Base-by-base conservation (phyloP, 1,139 yeast species). In the Lodderomyces parapsilosis region DNA sequence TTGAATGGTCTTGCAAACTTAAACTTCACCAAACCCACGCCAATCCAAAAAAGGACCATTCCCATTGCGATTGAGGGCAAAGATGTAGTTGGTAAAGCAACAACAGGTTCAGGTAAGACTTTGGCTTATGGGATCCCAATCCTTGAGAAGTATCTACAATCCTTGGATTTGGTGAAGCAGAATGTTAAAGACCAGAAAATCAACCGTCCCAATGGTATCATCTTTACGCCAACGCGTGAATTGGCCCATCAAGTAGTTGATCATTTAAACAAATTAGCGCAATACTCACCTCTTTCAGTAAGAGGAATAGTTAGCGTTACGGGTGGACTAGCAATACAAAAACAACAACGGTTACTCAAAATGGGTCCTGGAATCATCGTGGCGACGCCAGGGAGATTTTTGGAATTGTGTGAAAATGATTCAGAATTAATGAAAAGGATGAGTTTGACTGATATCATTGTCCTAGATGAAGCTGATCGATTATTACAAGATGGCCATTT, bases 91-190 rank as follows among this genome's bases (percentile, higher is more conserved):
- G 99, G 99, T 45, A 94, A 93, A 58, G 99, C 99, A 9, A 85
- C 95, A 7, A 94, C 99, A 1, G 99, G 99, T 60, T 89, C 96
- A 0, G 99, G 99, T 73, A 93, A 93, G 59, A 93, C 99, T 0
- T 71, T 91, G 45, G 99, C 99, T 0, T 93, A 89, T 60, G 97
- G 97, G 40, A 79, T 93, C 20, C 98, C 99, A n/a, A 84, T 94
- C 22, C 63, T 93, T 46, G 96, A 94, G 57, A 77, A 76, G 43
- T 71, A 81, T 41, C 56, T 81, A 13, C 43, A 59, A 6, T 61
- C 66, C 19, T 46, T 63, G 28, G 51, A 53, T 7, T 42, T 46
- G 15, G 55, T 56, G 28, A 56, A 59, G 38, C 55, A 55, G 2
- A 63, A 65, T 40, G 52, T 51, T 17, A 54, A 60, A 42, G 51